Evolutionary conservation across 2,329 filamentous ascomycete species (phyloP), one percentile per base, ranked within the genome.

Genomic region (Trichophyton schoenleinii): DNA sequence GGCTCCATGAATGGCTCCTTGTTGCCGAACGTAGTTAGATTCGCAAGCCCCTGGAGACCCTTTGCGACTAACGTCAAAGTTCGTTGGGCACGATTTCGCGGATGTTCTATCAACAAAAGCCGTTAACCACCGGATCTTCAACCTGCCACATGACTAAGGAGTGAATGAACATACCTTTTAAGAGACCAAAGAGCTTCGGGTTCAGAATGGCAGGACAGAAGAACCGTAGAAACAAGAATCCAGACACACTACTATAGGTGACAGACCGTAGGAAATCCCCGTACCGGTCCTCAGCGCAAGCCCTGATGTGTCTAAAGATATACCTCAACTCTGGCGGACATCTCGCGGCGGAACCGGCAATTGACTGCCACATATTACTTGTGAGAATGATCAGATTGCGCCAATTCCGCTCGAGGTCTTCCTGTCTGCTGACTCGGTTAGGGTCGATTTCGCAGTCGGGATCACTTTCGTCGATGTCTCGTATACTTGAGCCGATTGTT

Each of bases 1-100:
- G 91, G 91, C 75, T 96, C 91, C 91, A 97, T 96, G 90, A 91
- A 97, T n/a, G 87, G 85, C 73, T 97, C 92, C 71, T 96, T 95
- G 70, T 88, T 91, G 46, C 92, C 92, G 70, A 96, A 96, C 0
- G 85, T 90, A 1, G 89, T 89, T 74, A 96, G 81, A 71, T 96
- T 96, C 18, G 91, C 90, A 62, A 97, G 80, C 15, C 90, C 91
- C 74, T 96, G 91, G 7, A 97, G 78, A 0, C 88, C 89, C 74
- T 97, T 97, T 25, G 92, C 90, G 63, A 97, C 91, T 58, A 97
- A 81, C 0, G 92, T 96, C 60, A 96, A 80, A 0, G 91, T 95
- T 48, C 92, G 85, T 70, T 95, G 89, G 9, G 91, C 89, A 60
- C 86, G 86, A 28, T 86, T 83, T 58, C 87, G 87, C 25, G 92